These are phyloP conservation scores for Diospyros lotus DNA, from an alignment of 148 eudicot species.

Conservation along the genomic window DNA sequence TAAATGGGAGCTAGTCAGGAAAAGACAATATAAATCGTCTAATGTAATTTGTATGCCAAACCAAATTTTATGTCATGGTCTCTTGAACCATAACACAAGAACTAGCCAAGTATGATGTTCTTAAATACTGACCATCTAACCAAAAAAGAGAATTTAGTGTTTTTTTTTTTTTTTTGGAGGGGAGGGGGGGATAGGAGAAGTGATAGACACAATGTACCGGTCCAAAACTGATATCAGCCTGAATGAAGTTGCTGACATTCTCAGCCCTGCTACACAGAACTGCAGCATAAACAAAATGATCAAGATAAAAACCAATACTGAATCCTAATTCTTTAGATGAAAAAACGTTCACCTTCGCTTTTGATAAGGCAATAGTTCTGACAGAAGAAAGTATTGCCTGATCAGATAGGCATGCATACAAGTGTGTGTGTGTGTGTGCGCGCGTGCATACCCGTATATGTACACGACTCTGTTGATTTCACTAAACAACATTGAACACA, in stretches of 20 bases:
- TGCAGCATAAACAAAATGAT: slow-evolving; percentile 17
- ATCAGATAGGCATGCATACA: background rate
- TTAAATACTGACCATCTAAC: too few relatives aligned
- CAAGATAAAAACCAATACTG: background rate
- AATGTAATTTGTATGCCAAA: slow-evolving; percentile 6
- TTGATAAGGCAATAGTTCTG: background rate
- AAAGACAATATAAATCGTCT: background rate
- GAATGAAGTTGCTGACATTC: slow-evolving; percentile 73
- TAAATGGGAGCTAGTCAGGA: background rate
- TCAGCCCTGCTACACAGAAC: slow-evolving; percentile 78
- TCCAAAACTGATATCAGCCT: slow-evolving; percentile 61
- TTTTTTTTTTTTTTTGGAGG: background rate
- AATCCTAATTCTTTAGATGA: background rate
- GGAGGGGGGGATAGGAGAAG: background rate
- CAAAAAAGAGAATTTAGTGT: too few relatives aligned
- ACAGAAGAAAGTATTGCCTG: background rate
- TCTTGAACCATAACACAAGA: slow-evolving; percentile 1
- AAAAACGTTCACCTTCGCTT: background rate
- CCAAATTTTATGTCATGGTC: background rate
- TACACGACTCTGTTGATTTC: too few relatives aligned
- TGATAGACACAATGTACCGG: slow-evolving; percentile 40
- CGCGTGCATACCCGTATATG: too few relatives aligned
- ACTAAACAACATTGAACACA: too few relatives aligned
- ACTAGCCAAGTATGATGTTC: background rate
- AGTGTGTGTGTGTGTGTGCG: background rate